These are phyloP conservation scores for Microbotryum lychnidis-dioicae DNA, from an alignment of 1,284 basidiomycete genomes.

Conservation along the genomic window DNA sequence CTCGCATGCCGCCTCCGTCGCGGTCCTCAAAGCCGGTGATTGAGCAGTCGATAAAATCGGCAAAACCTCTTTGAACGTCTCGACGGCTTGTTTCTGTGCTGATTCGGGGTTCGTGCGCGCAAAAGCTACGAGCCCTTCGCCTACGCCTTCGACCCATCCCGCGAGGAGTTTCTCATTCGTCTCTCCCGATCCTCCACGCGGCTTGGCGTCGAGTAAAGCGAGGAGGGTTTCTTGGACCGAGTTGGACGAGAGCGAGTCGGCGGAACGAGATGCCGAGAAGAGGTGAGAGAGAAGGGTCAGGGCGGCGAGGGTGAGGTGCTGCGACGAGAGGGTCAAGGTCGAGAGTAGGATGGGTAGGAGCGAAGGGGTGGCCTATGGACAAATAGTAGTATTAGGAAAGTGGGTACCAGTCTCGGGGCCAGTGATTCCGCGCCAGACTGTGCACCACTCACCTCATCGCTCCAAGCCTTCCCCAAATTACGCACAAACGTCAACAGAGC, in stretches of 20 bases:
- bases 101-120: slow-evolving; percentile 27
- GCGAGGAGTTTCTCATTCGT: slow-evolving; percentile 47
- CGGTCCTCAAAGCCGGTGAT: slow-evolving; percentile 48
- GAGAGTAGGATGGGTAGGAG: slow-evolving; percentile 63
- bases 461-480: slow-evolving; percentile 54
- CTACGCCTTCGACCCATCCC: slow-evolving; percentile 65
- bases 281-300: slow-evolving; percentile 32
- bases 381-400: too few species aligned
- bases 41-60: slow-evolving; percentile 17
- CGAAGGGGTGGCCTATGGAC: slow-evolving; percentile 48
- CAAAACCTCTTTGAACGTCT: slow-evolving; percentile 19
- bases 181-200: slow-evolving; percentile 50
- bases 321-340: slow-evolving; percentile 35
- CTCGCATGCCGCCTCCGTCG: slow-evolving; percentile 55
- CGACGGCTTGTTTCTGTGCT: slow-evolving; percentile 9
- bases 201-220: slow-evolving; percentile 64
- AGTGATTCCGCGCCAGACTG: background rate
- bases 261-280: slow-evolving; percentile 27
- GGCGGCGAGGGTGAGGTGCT: slow-evolving; percentile 28
- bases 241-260: slow-evolving; percentile 16
- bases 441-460: slow-evolving; percentile 49
- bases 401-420: background rate
- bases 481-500: slow-evolving; percentile 66
- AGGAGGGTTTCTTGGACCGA: slow-evolving; percentile 45
- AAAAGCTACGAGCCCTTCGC: slow-evolving; percentile 58